A percentile compares a stretch with the other conserved stretches of the same genome.
These are phyloP conservation scores for Claviceps pazoutovae DNA, from an alignment of 2,329 filamentous ascomycete species.

Conservation along the genomic window DNA sequence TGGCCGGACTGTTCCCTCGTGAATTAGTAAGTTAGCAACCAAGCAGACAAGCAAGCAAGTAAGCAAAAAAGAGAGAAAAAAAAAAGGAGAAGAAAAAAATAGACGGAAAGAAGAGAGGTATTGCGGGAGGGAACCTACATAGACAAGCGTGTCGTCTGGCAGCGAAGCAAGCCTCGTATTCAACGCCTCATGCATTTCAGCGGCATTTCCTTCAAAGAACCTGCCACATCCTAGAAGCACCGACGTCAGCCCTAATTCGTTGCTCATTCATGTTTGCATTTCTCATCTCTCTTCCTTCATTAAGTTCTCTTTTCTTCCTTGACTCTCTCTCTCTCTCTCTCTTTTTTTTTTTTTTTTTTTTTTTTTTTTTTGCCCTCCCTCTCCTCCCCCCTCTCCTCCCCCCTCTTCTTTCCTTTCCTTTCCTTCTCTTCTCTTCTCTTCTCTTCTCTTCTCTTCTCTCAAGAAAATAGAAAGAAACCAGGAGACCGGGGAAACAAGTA, in stretches of 20 bases:
- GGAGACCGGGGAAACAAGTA: no score
- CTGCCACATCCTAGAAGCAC: conserved; percentile 60
- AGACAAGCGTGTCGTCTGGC: conserved; percentile 85
- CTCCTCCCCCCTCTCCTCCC: no score
- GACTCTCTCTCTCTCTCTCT: no score
- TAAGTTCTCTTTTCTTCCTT: background rate
- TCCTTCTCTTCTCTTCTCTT: no score
- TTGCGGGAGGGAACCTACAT: conserved; percentile 37
- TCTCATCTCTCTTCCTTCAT: background rate
- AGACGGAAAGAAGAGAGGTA: background rate
- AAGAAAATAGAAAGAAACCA: background rate
- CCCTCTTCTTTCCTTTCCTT: no score
- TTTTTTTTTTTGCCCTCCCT: no score
- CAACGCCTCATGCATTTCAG: conserved; percentile 85
- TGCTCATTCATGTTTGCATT: background rate
- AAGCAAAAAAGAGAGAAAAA: background rate
- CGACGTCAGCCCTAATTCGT: background rate
- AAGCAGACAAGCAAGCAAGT: background rate
- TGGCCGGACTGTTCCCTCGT: conserved; percentile 57
- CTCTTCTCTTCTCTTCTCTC: background rate
- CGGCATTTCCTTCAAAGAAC: conserved; percentile 85
- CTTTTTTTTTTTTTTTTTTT: no score
- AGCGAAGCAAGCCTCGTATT: conserved; percentile 71
- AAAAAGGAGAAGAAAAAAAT: background rate
- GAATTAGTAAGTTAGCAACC: background rate